Conservation (phyloP, 495 filamentous ascomycete species). For the Hyphodiscus hymeniophilus region DNA sequence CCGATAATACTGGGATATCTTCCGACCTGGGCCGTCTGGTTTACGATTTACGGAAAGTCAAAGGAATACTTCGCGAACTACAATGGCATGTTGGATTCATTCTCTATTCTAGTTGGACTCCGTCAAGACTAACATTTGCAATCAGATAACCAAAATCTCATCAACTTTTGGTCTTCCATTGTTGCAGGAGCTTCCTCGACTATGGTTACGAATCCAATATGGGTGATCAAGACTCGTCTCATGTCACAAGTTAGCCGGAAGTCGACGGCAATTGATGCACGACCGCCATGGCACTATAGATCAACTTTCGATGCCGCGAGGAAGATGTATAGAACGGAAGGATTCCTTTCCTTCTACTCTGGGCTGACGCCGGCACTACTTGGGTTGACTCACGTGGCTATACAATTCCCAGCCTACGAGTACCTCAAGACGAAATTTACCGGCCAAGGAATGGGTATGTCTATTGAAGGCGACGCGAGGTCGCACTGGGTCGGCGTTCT, state of each 20-base stretch:
- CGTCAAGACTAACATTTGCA: neutral
- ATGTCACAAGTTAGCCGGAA: conserved; percentile 70
- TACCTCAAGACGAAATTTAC: conserved; percentile 87
- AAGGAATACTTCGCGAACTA: conserved; percentile 63
- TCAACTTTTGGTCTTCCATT: conserved; percentile 69
- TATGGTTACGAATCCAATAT: conserved; percentile 96
- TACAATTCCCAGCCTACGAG: conserved; percentile 96
- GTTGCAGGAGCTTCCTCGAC: conserved; percentile 88
- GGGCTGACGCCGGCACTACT: conserved; percentile 87
- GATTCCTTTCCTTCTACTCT: conserved; percentile 86
- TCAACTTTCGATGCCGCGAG: conserved; percentile 81
- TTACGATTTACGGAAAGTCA: conserved; percentile 86
- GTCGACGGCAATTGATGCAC: conserved; percentile 40
- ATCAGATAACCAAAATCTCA: conserved; percentile 32
- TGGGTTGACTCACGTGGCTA: conserved; percentile 89
- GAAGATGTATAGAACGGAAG: conserved; percentile 92
- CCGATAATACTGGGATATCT: conserved; percentile 93
- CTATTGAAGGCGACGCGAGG: conserved; percentile 45
- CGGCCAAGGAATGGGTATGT: conserved; percentile 70
- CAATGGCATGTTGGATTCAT: conserved; percentile 44
- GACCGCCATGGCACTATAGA: conserved; percentile 81
- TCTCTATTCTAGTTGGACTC: neutral
- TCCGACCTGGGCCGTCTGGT: conserved; percentile 97
- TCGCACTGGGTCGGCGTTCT: conserved; percentile 69
- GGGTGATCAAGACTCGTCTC: conserved; percentile 97